Evolutionary conservation across 257 asterid species (phyloP).

Genomic region (Dorcoceras hygrometricum): DNA sequence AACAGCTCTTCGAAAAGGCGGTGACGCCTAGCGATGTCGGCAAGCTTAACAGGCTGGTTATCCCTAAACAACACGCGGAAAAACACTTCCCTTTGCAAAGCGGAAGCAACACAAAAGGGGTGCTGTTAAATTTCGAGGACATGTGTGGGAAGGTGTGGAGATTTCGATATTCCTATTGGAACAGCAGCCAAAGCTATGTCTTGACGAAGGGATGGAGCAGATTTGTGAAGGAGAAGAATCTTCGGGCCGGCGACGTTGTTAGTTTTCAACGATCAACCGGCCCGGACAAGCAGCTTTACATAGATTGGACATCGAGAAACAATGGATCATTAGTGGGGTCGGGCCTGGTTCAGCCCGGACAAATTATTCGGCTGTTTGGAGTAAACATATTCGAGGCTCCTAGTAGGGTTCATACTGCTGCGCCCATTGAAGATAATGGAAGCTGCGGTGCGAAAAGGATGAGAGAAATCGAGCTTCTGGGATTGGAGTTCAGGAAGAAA

Average conservation of each 20-base stretch:
- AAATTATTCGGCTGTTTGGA: constrained; percentile 60
- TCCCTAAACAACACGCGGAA: constrained; percentile 45
- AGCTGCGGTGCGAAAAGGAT: constrained; percentile 58
- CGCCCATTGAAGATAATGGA: constrained; percentile 3
- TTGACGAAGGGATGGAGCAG: constrained; percentile 71
- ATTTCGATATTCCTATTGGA: constrained; percentile 68
- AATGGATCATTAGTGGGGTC: constrained; percentile 5
- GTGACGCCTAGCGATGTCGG: constrained; percentile 51
- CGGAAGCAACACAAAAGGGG: constrained; percentile 39
- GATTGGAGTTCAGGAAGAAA: constrained; percentile 54
- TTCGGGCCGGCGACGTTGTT: constrained; percentile 57
- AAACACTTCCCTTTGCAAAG: constrained; percentile 52
- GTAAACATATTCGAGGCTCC: constrained; percentile 58
- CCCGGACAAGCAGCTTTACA: constrained; percentile 44
- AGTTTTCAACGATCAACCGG: constrained; percentile 43
- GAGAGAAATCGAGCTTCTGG: constrained; percentile 56
- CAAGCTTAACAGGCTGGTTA: constrained; percentile 36
- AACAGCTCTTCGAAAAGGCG: constrained; percentile 37
- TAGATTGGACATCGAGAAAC: constrained; percentile 36
- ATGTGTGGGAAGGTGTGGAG: constrained; percentile 58
- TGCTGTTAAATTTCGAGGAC: constrained; percentile 57
- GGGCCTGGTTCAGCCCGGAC: constrained; percentile 30
- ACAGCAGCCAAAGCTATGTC: constrained; percentile 73
- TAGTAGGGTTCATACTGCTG: constrained; percentile 16
- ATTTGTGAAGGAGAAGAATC: constrained; percentile 60